These are phyloP conservation scores for Datura wrightii DNA, from an alignment of 257 asterid genomes.

Conservation along the genomic window DNA sequence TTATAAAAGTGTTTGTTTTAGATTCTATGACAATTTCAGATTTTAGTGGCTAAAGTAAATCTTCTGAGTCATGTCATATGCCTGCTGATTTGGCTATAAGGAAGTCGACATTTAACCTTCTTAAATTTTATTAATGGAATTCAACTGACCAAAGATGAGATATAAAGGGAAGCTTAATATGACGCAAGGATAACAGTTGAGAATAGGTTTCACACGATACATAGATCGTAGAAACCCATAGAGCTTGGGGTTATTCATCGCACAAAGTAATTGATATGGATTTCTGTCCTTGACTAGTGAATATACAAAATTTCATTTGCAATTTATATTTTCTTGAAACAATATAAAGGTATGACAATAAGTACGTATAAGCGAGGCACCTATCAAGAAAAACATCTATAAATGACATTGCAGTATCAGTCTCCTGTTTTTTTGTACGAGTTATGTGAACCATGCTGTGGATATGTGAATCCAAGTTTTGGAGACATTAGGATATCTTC, in stretches of 20 bases:
- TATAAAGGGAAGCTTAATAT: neutral
- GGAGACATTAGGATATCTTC: slow-evolving; percentile 5
- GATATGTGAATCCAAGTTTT: neutral
- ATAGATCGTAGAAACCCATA: neutral
- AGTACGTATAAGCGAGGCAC: neutral
- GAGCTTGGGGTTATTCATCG: slow-evolving; percentile 6
- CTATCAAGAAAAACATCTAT: slow-evolving; percentile 18
- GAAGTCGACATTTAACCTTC: neutral
- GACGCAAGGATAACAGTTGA: slow-evolving; percentile 5
- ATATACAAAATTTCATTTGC: neutral
- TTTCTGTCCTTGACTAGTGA: slow-evolving; percentile 7
- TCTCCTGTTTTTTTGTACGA: neutral
- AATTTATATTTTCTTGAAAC: slow-evolving; percentile 6
- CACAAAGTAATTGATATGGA: neutral
- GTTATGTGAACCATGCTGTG: neutral
- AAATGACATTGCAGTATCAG: neutral
- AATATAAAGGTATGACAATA: neutral
- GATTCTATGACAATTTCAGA: neutral
- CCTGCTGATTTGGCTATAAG: slow-evolving; percentile 21
- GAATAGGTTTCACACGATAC: slow-evolving; percentile 8
- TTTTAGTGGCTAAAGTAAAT: neutral
- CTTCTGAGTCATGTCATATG: neutral
- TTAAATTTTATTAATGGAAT: slow-evolving; percentile 4
- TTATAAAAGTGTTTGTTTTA: neutral
- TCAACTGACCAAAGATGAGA: neutral